Evolutionary conservation across 75 land plant species (phyloP).

Genomic region (Sequoiadendron giganteum): DNA sequence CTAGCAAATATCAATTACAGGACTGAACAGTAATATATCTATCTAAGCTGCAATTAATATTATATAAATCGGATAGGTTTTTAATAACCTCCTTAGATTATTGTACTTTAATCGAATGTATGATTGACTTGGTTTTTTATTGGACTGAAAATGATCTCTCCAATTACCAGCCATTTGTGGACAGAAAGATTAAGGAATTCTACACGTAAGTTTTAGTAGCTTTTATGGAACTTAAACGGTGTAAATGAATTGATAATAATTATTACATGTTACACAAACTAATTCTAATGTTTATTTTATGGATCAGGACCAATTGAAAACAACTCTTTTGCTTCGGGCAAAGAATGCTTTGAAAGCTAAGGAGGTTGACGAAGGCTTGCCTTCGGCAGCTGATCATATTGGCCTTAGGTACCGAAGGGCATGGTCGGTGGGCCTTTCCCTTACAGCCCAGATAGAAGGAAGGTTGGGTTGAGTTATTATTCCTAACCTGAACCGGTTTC

Average conservation of each 20-base stretch:
- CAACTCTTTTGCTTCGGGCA: conserved; percentile 69
- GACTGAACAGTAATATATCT: not conserved
- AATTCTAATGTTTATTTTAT: not conserved
- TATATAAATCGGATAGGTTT: not conserved
- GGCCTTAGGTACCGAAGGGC: too few relatives aligned
- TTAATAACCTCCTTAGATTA: not conserved
- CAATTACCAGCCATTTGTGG: not conserved
- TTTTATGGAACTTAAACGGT: not conserved
- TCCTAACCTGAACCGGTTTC: too few relatives aligned
- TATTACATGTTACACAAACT: not conserved
- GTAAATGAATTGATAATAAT: not conserved
- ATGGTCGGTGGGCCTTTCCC: too few relatives aligned
- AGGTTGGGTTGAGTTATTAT: too few relatives aligned
- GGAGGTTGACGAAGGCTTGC: too few relatives aligned
- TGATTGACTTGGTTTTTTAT: not conserved
- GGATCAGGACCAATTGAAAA: conserved; percentile 86
- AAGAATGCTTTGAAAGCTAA: conserved; percentile 75
- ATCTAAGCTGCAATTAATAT: not conserved
- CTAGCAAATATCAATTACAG: too few relatives aligned
- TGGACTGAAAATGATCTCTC: not conserved
- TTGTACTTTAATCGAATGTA: not conserved
- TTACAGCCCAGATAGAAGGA: too few relatives aligned
- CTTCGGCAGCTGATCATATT: too few relatives aligned
- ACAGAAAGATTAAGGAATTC: not conserved
- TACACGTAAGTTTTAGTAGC: not conserved